Conservation (phyloP, 805 yeast genomes). For the Pichia deserticola region DNA sequence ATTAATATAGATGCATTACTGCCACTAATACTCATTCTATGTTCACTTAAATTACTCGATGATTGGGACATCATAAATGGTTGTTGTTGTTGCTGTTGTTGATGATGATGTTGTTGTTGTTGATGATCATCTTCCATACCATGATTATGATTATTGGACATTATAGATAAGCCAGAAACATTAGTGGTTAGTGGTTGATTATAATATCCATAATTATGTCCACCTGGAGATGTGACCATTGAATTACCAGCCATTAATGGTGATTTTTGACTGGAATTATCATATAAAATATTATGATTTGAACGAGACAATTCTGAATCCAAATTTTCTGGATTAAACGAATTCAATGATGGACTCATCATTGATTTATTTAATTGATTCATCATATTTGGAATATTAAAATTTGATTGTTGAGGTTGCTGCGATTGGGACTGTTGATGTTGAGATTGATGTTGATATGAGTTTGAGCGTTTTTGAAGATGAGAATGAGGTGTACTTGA, state of each 20-base stretch:
- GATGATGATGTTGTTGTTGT: neutral
- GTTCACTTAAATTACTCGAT: neutral
- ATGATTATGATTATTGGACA: neutral
- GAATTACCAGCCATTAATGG: neutral
- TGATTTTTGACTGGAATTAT: neutral
- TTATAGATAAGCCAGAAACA: slow-evolving; percentile 4
- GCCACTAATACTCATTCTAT: slow-evolving; percentile 6
- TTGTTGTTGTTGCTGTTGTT: neutral
- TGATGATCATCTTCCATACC: neutral
- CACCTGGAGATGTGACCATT: slow-evolving; percentile 1
- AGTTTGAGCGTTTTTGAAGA: slow-evolving; percentile 6
- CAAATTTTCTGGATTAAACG: neutral
- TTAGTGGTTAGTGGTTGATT: slow-evolving; percentile 1
- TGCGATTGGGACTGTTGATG: neutral
- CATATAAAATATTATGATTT: slow-evolving; percentile 2
- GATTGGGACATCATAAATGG: neutral
- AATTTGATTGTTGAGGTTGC: neutral
- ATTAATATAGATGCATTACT: neutral
- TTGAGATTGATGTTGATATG: slow-evolving; percentile 1
- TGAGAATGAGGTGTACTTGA: neutral
- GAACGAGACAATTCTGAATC: slow-evolving; percentile 2
- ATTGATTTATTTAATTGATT: slow-evolving; percentile 4
- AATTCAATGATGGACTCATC: neutral
- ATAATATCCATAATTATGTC: neutral
- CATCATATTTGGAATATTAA: neutral